Percentiles rank a stretch among this genome's conserved stretches.
phyloP scores from a whole-genome alignment of 805 yeast genomes.

The Spencermartinsiella europaea region DNA sequence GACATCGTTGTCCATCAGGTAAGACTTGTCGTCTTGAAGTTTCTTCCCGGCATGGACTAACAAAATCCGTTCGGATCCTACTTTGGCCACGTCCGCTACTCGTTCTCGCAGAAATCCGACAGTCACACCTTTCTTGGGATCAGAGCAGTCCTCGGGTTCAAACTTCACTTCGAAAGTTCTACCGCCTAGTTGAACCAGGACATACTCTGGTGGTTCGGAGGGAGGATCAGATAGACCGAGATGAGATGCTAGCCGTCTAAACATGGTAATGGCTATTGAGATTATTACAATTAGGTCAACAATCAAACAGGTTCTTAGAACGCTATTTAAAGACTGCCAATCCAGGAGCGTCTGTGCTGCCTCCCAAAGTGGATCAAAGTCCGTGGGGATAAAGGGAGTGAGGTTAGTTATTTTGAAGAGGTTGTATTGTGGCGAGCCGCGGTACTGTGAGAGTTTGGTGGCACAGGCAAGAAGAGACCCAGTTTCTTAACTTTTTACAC shows the following conservation, averaged over 20 bases:
- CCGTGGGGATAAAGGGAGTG: background rate
- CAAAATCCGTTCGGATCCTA: constrained; percentile 6
- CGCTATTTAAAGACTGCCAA: background rate
- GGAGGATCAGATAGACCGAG: constrained; percentile 9
- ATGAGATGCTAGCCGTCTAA: constrained; percentile 1
- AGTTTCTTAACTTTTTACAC: too few relatives aligned
- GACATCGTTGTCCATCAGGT: constrained; percentile 47
- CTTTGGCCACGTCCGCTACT: constrained; percentile 50
- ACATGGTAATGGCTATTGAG: background rate
- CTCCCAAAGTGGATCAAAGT: background rate
- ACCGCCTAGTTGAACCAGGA: constrained; percentile 21
- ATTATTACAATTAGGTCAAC: background rate
- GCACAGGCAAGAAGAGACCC: too few relatives aligned
- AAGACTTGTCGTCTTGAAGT: constrained; percentile 40
- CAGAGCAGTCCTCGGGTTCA: constrained; percentile 21
- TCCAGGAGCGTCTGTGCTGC: background rate
- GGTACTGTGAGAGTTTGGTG: too few relatives aligned
- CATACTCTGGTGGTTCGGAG: constrained; percentile 7
- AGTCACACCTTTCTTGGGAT: constrained; percentile 59
- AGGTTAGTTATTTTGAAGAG: background rate
- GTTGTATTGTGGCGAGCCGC: background rate
- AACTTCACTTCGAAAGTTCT: constrained; percentile 22
- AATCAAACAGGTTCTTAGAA: background rate
- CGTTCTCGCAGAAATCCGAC: constrained; percentile 57
- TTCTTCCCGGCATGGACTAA: constrained; percentile 22